Percentiles rank a stretch among this genome's conserved stretches.
These are phyloP conservation scores for Colletotrichum acutatum DNA, from an alignment of 2,329 filamentous ascomycete genomes.

Conservation along the genomic window DNA sequence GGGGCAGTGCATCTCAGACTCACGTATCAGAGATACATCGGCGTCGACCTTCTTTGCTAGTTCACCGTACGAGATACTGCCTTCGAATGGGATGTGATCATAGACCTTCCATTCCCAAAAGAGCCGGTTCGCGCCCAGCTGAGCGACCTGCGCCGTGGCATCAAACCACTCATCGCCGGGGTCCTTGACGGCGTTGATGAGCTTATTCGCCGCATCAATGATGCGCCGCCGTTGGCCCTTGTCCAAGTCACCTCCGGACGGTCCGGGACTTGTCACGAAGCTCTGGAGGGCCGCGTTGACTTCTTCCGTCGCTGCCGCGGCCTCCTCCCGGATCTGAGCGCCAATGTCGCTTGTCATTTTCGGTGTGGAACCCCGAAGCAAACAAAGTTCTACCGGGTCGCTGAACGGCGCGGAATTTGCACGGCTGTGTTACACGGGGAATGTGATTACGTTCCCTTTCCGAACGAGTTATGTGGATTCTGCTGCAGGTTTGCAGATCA, in stretches of 20 bases:
- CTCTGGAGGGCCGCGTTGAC: conserved; percentile 16
- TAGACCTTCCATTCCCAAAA: conserved; percentile 49
- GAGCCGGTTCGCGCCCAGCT: conserved; percentile 35
- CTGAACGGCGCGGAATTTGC: too few relatives aligned
- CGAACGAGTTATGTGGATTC: neutral
- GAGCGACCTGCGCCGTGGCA: conserved; percentile 19
- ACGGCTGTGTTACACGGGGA: neutral
- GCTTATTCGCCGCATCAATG: conserved; percentile 25
- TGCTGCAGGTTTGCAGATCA: neutral
- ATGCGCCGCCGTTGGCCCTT: conserved; percentile 23
- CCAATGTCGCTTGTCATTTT: neutral
- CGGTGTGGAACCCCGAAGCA: too few relatives aligned
- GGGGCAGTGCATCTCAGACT: neutral
- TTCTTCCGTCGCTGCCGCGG: conserved; percentile 22
- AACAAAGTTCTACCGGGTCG: neutral
- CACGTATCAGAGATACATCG: conserved; percentile 43
- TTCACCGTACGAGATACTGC: conserved; percentile 42
- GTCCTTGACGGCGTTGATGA: conserved; percentile 21
- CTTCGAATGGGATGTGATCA: conserved; percentile 44
- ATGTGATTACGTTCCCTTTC: neutral
- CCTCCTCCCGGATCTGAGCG: conserved; percentile 15
- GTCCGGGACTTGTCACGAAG: neutral
- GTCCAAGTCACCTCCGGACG: conserved; percentile 16
- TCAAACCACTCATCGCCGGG: conserved; percentile 30
- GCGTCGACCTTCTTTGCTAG: conserved; percentile 44